Percentiles rank a stretch among this genome's conserved stretches.
Evolutionary conservation across 441 rosid genomes (phyloP).

Genomic region (Erodium trifolium): DNA sequence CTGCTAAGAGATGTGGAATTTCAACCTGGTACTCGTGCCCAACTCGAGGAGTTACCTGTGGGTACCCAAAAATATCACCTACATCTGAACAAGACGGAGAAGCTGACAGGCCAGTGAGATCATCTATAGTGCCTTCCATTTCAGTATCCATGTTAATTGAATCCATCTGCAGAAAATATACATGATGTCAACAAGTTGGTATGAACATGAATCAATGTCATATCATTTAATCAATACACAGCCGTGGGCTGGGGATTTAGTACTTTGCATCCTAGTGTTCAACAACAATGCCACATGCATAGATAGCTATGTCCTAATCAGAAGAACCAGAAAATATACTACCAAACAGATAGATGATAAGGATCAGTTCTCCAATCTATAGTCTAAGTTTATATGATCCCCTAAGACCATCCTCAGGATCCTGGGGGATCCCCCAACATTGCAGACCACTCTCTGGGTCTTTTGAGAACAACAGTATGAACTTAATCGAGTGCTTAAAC

Average conservation of each 20-base stretch:
- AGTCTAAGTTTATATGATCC: not conserved
- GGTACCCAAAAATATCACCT: conserved; percentile 33
- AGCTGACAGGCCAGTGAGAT: conserved; percentile 24
- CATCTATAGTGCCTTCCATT: conserved; percentile 28
- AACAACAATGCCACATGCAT: not conserved
- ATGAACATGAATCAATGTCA: conserved; percentile 6
- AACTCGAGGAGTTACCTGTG: conserved; percentile 35
- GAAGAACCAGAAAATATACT: not conserved
- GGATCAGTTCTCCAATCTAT: not conserved
- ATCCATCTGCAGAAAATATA: conserved; percentile 26
- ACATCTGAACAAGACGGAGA: conserved; percentile 27
- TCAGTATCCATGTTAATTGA: conserved; percentile 20
- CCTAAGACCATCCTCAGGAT: not conserved
- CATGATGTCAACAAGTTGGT: not conserved
- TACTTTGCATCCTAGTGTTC: not conserved
- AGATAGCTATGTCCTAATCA: conserved; percentile 5
- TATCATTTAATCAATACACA: conserved; percentile 1
- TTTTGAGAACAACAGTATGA: not conserved
- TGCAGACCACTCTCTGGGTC: not conserved
- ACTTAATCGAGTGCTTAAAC: not conserved
- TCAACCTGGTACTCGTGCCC: conserved; percentile 49
- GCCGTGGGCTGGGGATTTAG: not conserved
- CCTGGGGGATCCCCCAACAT: not conserved
- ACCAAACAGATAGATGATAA: not conserved
- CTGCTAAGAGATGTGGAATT: conserved; percentile 29